Evolutionary conservation across 306 rosid species (phyloP).

Genomic region (Castanea crenata): DNA sequence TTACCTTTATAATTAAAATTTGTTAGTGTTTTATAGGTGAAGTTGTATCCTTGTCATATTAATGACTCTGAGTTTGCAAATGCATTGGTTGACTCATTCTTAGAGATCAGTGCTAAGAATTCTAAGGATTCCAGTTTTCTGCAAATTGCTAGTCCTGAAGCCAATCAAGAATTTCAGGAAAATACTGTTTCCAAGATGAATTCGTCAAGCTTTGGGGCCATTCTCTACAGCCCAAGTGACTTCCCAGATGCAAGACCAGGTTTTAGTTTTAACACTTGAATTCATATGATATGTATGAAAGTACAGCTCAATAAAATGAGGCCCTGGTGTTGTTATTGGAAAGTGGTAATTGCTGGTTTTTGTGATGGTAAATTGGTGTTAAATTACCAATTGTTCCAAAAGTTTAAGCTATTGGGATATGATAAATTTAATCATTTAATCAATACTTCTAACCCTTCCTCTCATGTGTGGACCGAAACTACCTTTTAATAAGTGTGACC

Average conservation of each 20-base stretch:
- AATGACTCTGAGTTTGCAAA: conserved; percentile 77
- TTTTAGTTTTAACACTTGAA: conserved; percentile 19
- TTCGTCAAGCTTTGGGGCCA: conserved; percentile 28
- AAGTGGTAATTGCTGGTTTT: neutral
- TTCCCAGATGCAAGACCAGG: conserved; percentile 92
- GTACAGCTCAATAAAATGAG: neutral
- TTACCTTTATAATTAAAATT: conserved; percentile 7
- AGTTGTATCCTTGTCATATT: conserved; percentile 70
- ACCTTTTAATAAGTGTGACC: too few species aligned
- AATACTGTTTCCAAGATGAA: conserved; percentile 31
- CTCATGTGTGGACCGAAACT: too few species aligned
- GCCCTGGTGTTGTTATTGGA: neutral
- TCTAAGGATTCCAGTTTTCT: conserved; percentile 30
- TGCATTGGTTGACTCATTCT: conserved; percentile 75
- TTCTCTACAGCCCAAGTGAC: conserved; percentile 54
- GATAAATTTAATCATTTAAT: too few species aligned
- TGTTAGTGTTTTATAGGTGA: conserved; percentile 53
- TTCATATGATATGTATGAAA: neutral
- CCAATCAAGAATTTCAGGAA: conserved; percentile 32
- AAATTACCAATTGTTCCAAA: too few species aligned
- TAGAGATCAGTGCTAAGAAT: conserved; percentile 53
- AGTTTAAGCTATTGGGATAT: too few species aligned
- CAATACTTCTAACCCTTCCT: too few species aligned
- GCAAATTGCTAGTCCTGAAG: conserved; percentile 31
- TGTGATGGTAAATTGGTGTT: neutral